Base-by-base conservation (phyloP, 768 basidiomycete species). In the Leucocoprinus birnbaumii region DNA sequence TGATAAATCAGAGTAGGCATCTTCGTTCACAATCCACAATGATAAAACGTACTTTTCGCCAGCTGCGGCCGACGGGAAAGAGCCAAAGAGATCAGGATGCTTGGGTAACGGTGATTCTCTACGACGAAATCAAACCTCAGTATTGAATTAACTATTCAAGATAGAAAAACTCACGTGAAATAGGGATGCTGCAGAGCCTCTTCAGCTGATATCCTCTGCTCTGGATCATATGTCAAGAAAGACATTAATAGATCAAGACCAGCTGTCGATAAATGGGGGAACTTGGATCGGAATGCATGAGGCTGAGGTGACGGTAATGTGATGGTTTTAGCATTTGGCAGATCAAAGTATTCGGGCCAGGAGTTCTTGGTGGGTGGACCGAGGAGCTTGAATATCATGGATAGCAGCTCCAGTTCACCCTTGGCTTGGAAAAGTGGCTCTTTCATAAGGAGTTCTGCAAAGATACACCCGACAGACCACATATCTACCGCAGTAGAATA, bases 381-480 rank as follows among this genome's bases (percentile, higher is more conserved):
- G 1, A 98, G 82, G 5, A 98, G 83, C 66, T 89, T 94, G 77
- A 97, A 96, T 50, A 98, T 96, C 86, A 92, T 90, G 48, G 84
- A 82, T 46, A 98, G 76, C 58, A 98, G 85, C 65, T 99, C 96
- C 13, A 96, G 75, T 67, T 99, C 97, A 37, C 86, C 86, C 65
- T 95, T 89, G n/a, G 95, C 94, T 71, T 95, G 96, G 68, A 98
- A 94, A n/a, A 98, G 76, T 2, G 97, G 94, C 68, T 97, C 94
- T 60, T 94, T 94, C 61, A 96, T 77, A 63, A 99, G 83, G 46
- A 99, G 77, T 68, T 99, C 97, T 13, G 91, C 95, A 64, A 98
- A 98, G 61, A 99, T 98, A 75, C 97, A 99, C 7, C 97, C 97
- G 9, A 97, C 93, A 47, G 93, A 96, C 97, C 97, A 99, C 82